Conservation (phyloP, 768 basidiomycete genomes). For the Boletus reticulatus region DNA sequence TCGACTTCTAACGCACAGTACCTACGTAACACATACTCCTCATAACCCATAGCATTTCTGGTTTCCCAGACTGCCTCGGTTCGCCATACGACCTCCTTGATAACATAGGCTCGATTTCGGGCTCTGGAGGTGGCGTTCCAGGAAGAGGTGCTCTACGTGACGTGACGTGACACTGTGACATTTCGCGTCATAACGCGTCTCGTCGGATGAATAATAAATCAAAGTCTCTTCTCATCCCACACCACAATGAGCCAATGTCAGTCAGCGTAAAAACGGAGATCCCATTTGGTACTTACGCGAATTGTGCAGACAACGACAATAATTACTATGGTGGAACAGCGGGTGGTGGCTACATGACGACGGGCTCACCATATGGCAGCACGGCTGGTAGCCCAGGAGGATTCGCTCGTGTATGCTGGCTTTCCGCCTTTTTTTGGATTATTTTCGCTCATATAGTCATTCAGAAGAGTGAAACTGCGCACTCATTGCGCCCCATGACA, state of each 20-base stretch:
- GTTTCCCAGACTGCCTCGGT: too few relatives aligned
- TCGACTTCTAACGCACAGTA: too few relatives aligned
- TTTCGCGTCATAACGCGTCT: conserved; percentile 29
- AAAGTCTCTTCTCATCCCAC: neutral
- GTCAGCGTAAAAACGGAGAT: neutral
- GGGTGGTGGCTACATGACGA: conserved; percentile 58
- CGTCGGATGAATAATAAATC: conserved; percentile 4
- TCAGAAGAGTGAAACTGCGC: conserved; percentile 38
- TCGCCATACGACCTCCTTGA: too few relatives aligned
- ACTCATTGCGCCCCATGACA: conserved; percentile 71
- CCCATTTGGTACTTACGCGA: conserved; percentile 4
- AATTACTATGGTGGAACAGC: conserved; percentile 43
- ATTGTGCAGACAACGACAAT: conserved; percentile 28
- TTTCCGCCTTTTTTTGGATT: neutral
- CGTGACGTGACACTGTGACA: conserved; percentile 20
- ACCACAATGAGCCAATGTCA: conserved; percentile 46
- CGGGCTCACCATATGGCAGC: conserved; percentile 58
- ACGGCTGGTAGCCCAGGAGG: conserved; percentile 61
- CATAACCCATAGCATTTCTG: too few relatives aligned
- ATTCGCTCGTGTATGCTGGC: conserved; percentile 37
- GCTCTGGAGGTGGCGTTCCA: too few relatives aligned
- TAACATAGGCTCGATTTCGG: too few relatives aligned
- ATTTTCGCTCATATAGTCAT: neutral
- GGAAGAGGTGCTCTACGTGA: too few relatives aligned
- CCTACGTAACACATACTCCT: too few relatives aligned